Conservation (phyloP, 2,329 filamentous ascomycete genomes). For the Penicillium sp. region DNA sequence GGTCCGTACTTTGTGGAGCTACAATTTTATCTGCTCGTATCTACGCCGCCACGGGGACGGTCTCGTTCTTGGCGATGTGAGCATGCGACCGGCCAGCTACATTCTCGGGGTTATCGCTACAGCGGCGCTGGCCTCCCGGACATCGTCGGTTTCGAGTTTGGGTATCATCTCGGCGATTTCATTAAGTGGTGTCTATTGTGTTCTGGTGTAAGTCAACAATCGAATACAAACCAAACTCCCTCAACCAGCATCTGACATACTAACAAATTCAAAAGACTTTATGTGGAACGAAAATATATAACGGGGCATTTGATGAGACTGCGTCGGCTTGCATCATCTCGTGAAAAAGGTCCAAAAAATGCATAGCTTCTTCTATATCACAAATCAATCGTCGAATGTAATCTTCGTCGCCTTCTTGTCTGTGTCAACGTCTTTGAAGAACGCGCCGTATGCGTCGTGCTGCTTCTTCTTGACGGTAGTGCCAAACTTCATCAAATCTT, state of each 20-base stretch:
- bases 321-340: slow-evolving; percentile 18
- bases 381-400: slow-evolving; percentile 66
- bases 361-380: slow-evolving; percentile 14
- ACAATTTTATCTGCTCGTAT: slow-evolving; percentile 66
- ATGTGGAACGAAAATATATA: slow-evolving; percentile 36
- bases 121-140: slow-evolving; percentile 37
- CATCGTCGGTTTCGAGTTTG: slow-evolving; percentile 6
- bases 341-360: slow-evolving; percentile 18
- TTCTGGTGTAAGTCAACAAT: slow-evolving; percentile 58
- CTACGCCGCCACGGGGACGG: slow-evolving; percentile 51
- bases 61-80: slow-evolving; percentile 44
- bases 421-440: slow-evolving; percentile 86
- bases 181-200: slow-evolving; percentile 53
- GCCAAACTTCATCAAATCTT: slow-evolving; percentile 89
- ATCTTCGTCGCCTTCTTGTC: slow-evolving; percentile 88
- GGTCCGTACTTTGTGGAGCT: slow-evolving; percentile 79
- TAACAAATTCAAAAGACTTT: slow-evolving; percentile 30
- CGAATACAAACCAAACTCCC: neutral
- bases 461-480: slow-evolving; percentile 99
- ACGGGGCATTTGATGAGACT: slow-evolving; percentile 24
- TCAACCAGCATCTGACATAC: slow-evolving; percentile 18
- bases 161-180: slow-evolving; percentile 49
- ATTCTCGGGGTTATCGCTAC: slow-evolving; percentile 48
- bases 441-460: slow-evolving; percentile 91
- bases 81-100: slow-evolving; percentile 48